Percentiles rank a stretch among this genome's conserved stretches.
Conservation (phyloP, 2,329 filamentous ascomycete genomes). For the Fusarium illudens region DNA sequence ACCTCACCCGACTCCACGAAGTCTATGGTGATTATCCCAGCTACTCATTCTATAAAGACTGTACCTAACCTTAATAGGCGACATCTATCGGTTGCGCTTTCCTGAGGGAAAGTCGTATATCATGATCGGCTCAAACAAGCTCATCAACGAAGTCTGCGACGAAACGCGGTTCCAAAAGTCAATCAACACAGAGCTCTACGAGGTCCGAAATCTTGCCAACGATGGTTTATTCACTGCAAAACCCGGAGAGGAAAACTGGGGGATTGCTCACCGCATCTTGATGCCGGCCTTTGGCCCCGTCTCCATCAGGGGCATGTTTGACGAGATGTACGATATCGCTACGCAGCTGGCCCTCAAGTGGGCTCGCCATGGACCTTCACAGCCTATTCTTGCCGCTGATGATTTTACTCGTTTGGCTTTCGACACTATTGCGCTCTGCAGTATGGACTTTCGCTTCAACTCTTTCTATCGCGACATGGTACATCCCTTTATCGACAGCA, state of each 20-base stretch:
- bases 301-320: conserved; percentile 53
- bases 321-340: conserved; percentile 69
- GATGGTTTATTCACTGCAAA: conserved; percentile 68
- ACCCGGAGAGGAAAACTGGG: conserved; percentile 56
- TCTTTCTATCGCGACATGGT: conserved; percentile 58
- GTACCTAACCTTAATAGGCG: neutral
- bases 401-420: conserved; percentile 71
- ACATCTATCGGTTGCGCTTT: neutral
- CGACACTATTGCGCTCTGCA: conserved; percentile 67
- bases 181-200: conserved; percentile 53
- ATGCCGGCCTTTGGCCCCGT: conserved; percentile 56
- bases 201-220: conserved; percentile 54
- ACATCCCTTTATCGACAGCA: conserved; percentile 53
- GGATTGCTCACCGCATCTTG: conserved; percentile 67
- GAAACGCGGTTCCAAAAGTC: conserved; percentile 67
- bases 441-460: conserved; percentile 69
- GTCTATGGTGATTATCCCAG: neutral
- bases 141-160: conserved; percentile 65
- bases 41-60: neutral
- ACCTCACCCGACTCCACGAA: neutral
- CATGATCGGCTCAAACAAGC: neutral
- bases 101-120: neutral
- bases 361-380: conserved; percentile 46
- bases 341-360: conserved; percentile 68
- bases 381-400: conserved; percentile 61